Conservation (phyloP, 495 filamentous ascomycete genomes). For the Halenospora varia region DNA sequence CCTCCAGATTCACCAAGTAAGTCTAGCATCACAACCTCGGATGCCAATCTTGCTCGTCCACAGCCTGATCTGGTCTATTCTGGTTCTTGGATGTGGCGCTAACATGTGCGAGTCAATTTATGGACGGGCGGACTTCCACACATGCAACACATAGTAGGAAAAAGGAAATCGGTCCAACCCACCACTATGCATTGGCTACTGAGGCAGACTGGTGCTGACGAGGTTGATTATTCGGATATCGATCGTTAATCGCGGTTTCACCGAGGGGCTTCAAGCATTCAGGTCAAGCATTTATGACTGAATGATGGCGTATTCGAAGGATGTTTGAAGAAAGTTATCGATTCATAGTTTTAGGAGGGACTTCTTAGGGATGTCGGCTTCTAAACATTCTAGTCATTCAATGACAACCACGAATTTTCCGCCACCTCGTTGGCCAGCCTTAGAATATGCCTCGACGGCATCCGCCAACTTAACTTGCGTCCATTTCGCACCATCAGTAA, state of each 20-base stretch:
- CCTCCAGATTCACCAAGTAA: no score
- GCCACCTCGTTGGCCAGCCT: slow-evolving; percentile 15
- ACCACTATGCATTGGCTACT: not conserved
- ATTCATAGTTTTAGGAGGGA: no score
- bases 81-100: no score
- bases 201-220: not conserved
- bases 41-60: no score
- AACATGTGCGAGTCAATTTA: no score
- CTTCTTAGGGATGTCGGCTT: no score
- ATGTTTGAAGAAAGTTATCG: no score
- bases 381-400: no score
- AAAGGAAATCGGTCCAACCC: not conserved
- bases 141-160: not conserved
- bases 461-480: slow-evolving; percentile 23
- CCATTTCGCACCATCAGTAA: slow-evolving; percentile 20
- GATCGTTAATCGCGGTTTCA: not conserved
- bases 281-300: not conserved
- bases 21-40: no score
- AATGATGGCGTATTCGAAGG: no score
- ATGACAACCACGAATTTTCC: slow-evolving; percentile 23
- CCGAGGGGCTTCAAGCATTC: no score
- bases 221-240: not conserved
- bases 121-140: not conserved
- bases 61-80: no score
- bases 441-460: slow-evolving; percentile 20